Percentiles rank a stretch among this genome's conserved stretches.
Conservation (phyloP, 768 basidiomycete species). For the Tubosaeta sp. region DNA sequence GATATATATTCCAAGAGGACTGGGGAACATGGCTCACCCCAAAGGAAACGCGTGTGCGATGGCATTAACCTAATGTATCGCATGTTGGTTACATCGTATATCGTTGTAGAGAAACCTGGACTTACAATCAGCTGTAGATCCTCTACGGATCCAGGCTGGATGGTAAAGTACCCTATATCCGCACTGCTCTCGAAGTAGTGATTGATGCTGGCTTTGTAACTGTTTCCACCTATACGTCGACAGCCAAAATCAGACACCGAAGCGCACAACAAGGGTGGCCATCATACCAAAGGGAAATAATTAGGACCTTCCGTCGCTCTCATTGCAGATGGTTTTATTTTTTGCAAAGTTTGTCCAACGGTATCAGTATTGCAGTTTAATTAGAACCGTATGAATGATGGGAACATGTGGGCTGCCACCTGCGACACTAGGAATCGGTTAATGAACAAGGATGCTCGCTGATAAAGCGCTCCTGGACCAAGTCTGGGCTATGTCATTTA, state of each 20-base stretch:
- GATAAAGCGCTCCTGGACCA: background rate
- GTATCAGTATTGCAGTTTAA: background rate
- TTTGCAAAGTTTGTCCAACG: background rate
- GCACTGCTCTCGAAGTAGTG: conserved; percentile 15
- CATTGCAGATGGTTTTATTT: conserved; percentile 1
- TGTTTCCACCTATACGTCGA: conserved; percentile 7
- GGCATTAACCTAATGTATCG: conserved; percentile 4
- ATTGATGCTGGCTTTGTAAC: conserved; percentile 10
- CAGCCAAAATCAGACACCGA: background rate
- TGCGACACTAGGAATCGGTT: background rate
- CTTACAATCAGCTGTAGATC: conserved; percentile 9
- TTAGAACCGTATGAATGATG: background rate
- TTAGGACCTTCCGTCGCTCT: conserved; percentile 3
- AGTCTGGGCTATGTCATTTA: background rate
- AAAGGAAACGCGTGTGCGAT: conserved; percentile 7
- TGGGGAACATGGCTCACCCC: conserved; percentile 4
- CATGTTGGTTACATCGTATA: background rate
- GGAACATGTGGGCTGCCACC: background rate
- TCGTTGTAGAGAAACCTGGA: background rate
- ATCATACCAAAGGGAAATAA: conserved; percentile 8
- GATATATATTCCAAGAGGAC: background rate
- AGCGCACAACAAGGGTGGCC: background rate
- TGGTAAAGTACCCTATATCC: conserved; percentile 4
- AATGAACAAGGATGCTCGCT: background rate
- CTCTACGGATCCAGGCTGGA: conserved; percentile 11